Evolutionary conservation across 805 yeast species (phyloP).

Genomic region (Myxozyma udenii): DNA sequence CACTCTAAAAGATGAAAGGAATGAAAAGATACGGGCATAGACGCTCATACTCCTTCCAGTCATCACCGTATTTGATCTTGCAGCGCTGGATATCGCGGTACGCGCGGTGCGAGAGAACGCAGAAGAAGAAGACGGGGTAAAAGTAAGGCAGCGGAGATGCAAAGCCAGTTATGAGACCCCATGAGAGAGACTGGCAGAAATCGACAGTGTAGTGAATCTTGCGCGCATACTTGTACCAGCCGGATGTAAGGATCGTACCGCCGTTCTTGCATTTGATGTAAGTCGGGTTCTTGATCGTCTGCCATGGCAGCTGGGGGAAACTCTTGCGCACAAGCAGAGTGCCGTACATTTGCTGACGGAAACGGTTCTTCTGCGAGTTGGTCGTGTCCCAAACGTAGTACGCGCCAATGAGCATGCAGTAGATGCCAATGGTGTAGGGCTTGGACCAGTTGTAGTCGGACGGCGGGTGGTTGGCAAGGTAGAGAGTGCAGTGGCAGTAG

Average conservation of each 20-base stretch:
- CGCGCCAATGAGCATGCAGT: constrained; percentile 57
- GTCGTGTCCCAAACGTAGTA: constrained; percentile 93
- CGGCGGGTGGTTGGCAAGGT: constrained; percentile 78
- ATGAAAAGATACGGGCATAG: constrained; percentile 90
- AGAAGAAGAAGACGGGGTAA: constrained; percentile 85
- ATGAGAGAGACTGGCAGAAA: constrained; percentile 77
- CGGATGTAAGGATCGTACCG: constrained; percentile 78
- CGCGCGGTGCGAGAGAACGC: constrained; percentile 86
- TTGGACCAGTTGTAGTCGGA: constrained; percentile 72
- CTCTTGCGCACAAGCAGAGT: constrained; percentile 73
- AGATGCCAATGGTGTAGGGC: constrained; percentile 55
- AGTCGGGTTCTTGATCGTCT: constrained; percentile 75
- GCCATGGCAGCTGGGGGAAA: constrained; percentile 90
- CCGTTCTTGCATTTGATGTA: constrained; percentile 85
- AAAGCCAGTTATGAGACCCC: constrained; percentile 92
- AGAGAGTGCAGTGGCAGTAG: constrained; percentile 90
- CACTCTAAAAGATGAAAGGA: constrained; percentile 45
- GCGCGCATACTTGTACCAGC: constrained; percentile 92
- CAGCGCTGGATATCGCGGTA: constrained; percentile 84
- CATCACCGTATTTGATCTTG: constrained; percentile 82
- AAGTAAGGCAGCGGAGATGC: constrained; percentile 91
- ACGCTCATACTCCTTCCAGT: constrained; percentile 82
- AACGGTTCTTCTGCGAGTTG: constrained; percentile 91
- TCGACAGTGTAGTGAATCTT: constrained; percentile 95
- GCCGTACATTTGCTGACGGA: constrained; percentile 74